phyloP scores from a whole-genome alignment of 345 rosid species.

The Combretum micranthum region DNA sequence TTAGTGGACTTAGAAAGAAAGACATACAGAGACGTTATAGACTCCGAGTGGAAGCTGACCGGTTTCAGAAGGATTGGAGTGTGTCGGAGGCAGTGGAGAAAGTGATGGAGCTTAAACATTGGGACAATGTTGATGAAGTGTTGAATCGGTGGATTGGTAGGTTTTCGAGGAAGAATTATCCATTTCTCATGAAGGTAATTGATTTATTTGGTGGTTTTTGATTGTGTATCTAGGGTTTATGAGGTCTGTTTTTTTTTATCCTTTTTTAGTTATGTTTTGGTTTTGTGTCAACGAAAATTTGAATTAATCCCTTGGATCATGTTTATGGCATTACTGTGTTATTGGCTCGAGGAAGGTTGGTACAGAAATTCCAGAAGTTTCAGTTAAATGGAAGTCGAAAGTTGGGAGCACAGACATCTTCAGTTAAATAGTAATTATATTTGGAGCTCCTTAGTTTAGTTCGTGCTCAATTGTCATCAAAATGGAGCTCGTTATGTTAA shows the following conservation, averaged over 20 bases:
- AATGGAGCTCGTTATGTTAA: no score
- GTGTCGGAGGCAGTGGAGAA: conserved; percentile 60
- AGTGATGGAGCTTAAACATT: conserved; percentile 44
- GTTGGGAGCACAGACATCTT: neutral
- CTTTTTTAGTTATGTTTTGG: neutral
- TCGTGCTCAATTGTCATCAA: neutral
- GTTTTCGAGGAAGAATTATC: conserved; percentile 72
- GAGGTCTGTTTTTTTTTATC: neutral
- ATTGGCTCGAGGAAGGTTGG: no score
- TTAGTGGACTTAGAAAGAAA: conserved; percentile 54
- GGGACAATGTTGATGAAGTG: conserved; percentile 48
- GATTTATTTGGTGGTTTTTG: neutral
- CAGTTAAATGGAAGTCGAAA: neutral
- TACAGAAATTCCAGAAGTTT: neutral
- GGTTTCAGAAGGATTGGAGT: conserved; percentile 86
- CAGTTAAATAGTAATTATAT: no score
- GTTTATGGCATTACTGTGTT: no score
- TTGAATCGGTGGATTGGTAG: conserved; percentile 88
- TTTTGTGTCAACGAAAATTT: neutral
- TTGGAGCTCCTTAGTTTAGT: neutral
- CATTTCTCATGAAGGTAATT: conserved; percentile 53
- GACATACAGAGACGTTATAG: conserved; percentile 60
- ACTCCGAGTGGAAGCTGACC: conserved; percentile 44
- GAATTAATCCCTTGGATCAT: no score
- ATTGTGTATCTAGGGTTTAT: neutral